Conservation (phyloP, 441 rosid species). For the Erodium moschatum region DNA sequence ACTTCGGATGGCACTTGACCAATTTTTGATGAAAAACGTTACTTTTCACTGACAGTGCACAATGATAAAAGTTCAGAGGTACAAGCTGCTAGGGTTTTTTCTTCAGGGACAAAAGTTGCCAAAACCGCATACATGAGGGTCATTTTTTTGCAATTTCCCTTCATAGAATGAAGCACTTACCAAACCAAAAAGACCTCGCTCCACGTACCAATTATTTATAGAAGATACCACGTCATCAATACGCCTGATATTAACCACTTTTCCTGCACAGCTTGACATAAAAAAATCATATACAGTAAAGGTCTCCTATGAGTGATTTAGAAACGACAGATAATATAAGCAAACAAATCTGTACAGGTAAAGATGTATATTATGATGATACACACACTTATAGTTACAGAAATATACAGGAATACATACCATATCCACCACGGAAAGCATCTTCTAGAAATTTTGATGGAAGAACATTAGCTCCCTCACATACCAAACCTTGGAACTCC, state of each 20-base stretch:
- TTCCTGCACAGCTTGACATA: slow-evolving; percentile 84
- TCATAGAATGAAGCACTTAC: slow-evolving; percentile 31
- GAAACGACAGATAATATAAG: background rate
- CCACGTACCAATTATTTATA: slow-evolving; percentile 88
- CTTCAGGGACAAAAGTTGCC: no score
- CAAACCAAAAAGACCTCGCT: slow-evolving; percentile 90
- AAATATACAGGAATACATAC: slow-evolving; percentile 35
- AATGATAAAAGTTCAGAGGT: no score
- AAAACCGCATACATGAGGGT: no score
- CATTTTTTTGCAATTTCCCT: no score
- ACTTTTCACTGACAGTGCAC: no score
- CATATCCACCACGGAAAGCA: slow-evolving; percentile 59
- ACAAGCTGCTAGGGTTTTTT: no score
- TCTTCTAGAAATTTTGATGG: slow-evolving; percentile 74
- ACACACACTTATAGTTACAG: background rate
- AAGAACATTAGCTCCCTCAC: slow-evolving; percentile 93
- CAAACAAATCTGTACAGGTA: background rate
- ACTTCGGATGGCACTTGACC: no score
- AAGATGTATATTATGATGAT: background rate
- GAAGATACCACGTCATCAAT: slow-evolving; percentile 80
- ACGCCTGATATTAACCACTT: slow-evolving; percentile 69
- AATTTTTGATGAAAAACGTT: no score
- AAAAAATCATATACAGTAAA: slow-evolving; percentile 37
- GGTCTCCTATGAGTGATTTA: slow-evolving; percentile 22
- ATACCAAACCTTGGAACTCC: slow-evolving; percentile 75